Percentiles rank a stretch among this genome's conserved stretches.
phyloP scores from a whole-genome alignment of 192 early-diverging fungal species.

The Gryganskiella cystojenkinii region DNA sequence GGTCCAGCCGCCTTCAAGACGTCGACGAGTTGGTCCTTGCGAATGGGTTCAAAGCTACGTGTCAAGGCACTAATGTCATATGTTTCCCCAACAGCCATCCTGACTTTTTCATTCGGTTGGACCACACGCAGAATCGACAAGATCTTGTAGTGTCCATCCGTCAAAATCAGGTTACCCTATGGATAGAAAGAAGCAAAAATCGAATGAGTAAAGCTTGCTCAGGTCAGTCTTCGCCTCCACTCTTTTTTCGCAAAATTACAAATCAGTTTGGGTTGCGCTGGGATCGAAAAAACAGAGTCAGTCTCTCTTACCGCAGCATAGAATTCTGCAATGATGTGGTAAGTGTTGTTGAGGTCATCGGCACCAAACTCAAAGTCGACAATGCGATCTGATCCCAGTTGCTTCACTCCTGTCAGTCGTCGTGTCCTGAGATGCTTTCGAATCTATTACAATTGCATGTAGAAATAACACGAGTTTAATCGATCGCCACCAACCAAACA shows the following conservation, averaged over 20 bases:
- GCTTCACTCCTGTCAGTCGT: conserved; percentile 79
- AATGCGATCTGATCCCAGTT: conserved; percentile 92
- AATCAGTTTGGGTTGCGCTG: not conserved
- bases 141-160: conserved; percentile 88
- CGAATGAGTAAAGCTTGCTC: not conserved
- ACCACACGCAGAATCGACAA: conserved; percentile 90
- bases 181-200: not conserved
- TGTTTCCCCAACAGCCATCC: conserved; percentile 86
- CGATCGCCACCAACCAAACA: not conserved
- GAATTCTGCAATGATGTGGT: conserved; percentile 83
- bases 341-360: conserved; percentile 60
- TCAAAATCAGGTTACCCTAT: conserved; percentile 96
- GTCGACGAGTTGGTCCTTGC: conserved; percentile 59
- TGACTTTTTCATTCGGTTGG: conserved; percentile 76
- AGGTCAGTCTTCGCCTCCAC: not conserved
- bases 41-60: conserved; percentile 66
- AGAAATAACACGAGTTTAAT: not conserved
- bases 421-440: conserved; percentile 92
- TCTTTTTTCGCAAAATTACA: not conserved
- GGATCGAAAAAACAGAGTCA: not conserved
- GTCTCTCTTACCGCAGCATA: conserved; percentile 72
- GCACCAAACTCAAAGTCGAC: conserved; percentile 95
- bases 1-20: conserved; percentile 66
- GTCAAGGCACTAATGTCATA: conserved; percentile 74
- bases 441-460: conserved; percentile 55